Evolutionary conservation across 2,329 filamentous ascomycete genomes (phyloP), one percentile per base, ranked within the genome.

Genomic region (Aureobasidium sp.): DNA sequence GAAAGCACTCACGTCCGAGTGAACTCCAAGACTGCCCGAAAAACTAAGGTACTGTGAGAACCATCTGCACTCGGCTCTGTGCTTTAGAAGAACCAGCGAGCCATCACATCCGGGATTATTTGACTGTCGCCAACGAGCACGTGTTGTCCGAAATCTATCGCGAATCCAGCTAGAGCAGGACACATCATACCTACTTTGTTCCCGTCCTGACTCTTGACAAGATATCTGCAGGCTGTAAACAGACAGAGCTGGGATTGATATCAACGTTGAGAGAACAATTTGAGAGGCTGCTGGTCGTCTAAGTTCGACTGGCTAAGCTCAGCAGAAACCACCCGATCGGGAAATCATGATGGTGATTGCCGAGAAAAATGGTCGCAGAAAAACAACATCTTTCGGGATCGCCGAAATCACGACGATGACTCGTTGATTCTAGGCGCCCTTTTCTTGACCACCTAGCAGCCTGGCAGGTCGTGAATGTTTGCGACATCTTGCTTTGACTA

Each of bases 331-430:
- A n/a, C 19, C 47, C 1, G 11, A 29, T 27, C 21, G 23, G 49
- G 17, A 53, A 19, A 27, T 51, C 47, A 51, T 37, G 31, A 37
- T 51, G 47, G 8, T 6, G 15, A 38, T 40, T 40, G 33, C 23
- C 31, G 49, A 40, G 33, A 29, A 53, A 46, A 53, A 38, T 29
- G 35, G 35, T 53, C 46, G 27, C 17, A 38, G 38, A 37, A 38
- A n/a, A 7, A n/a, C n/a, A 37, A 13, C 33, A 23, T 51, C 27
- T 51, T 25, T 51, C 33, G 47, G 33, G 19, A 4, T 53, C 13
- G 35, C 35, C 49, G 49, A 27, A 53, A 40, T 38, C 49, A 40
- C 21, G 49, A 53, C 35, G 49, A 53, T 53, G 49, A 53, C 49
- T 53, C 49, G 10, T 53, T 6, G 15, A 40, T 17, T 29, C 17